Conservation (phyloP, 495 filamentous ascomycete species). For the Aspergillus diversus region DNA sequence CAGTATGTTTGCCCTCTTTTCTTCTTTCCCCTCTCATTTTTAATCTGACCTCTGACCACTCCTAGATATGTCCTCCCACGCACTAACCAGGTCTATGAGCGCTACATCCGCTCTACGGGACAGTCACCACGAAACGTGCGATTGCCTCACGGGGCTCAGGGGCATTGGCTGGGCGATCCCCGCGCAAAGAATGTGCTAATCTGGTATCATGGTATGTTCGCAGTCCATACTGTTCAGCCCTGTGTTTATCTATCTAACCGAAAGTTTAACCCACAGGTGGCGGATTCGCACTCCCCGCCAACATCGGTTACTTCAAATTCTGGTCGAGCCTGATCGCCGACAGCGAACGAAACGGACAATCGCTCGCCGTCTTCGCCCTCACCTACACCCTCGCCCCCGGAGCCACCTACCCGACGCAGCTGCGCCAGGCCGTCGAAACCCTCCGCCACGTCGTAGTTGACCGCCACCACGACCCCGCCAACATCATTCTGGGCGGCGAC, state of each 20-base stretch:
- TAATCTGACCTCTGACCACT: not conserved
- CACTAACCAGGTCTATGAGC: conserved; percentile 54
- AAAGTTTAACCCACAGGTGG: conserved; percentile 48
- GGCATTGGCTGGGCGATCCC: conserved; percentile 62
- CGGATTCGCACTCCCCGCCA: conserved; percentile 59
- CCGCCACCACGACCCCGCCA: conserved; percentile 40
- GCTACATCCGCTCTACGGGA: conserved; percentile 44
- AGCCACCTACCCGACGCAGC: conserved; percentile 61
- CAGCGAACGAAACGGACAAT: conserved; percentile 34
- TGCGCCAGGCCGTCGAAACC: conserved; percentile 57
- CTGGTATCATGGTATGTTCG: conserved; percentile 59
- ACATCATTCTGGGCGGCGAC: conserved; percentile 63
- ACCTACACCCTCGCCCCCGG: conserved; percentile 64
- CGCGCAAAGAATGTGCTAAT: conserved; percentile 58
- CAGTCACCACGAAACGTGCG: conserved; percentile 51
- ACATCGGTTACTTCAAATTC: conserved; percentile 56
- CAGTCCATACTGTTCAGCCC: not conserved
- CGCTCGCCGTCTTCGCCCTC: conserved; percentile 54
- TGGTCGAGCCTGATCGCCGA: conserved; percentile 47
- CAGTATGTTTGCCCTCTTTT: conserved; percentile 28
- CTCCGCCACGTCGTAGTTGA: conserved; percentile 56
- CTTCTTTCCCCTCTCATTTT: not conserved
- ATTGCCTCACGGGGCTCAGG: conserved; percentile 54
- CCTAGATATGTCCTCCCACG: conserved; percentile 34
- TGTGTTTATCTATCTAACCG: not conserved